Conservation (phyloP, 108 stramenopile species). For the Schizochytrium sp. region DNA sequence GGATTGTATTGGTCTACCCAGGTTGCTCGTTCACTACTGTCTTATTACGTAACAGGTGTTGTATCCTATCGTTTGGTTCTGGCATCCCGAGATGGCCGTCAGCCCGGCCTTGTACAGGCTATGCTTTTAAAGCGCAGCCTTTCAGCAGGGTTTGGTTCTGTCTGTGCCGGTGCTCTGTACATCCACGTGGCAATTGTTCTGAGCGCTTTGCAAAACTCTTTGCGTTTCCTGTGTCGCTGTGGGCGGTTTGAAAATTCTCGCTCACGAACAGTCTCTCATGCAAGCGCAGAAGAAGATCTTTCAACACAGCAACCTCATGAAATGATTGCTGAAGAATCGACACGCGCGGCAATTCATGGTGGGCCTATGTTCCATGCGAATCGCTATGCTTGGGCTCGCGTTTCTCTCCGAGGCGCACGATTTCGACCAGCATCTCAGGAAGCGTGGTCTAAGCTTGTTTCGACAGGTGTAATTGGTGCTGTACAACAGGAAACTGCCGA, state of each 20-base stretch:
- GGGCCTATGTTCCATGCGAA: background rate
- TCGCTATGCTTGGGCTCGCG: conserved; percentile 41
- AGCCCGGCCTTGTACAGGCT: conserved; percentile 9
- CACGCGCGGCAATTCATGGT: background rate
- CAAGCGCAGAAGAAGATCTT: background rate
- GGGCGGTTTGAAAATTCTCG: background rate
- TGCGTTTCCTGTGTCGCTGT: background rate
- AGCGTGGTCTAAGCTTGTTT: conserved; percentile 45
- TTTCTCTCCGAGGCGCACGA: conserved; percentile 13
- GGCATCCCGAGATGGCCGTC: background rate
- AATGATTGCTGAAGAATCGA: background rate
- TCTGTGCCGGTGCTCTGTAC: conserved; percentile 38
- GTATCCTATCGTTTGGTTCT: conserved; percentile 31
- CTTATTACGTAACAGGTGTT: conserved; percentile 39
- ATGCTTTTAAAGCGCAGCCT: background rate
- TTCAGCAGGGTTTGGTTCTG: conserved; percentile 35
- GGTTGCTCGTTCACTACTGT: conserved; percentile 25
- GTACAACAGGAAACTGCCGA: background rate
- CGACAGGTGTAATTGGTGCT: conserved; percentile 13
- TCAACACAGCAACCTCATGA: background rate
- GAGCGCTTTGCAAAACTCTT: background rate
- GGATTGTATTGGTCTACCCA: conserved; percentile 42
- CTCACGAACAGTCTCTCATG: background rate
- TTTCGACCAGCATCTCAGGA: conserved; percentile 30
- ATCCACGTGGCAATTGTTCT: background rate